Evolutionary conservation across 148 eudicot species (phyloP), one percentile per base, ranked within the genome.

Genomic region (Silene uniflora): DNA sequence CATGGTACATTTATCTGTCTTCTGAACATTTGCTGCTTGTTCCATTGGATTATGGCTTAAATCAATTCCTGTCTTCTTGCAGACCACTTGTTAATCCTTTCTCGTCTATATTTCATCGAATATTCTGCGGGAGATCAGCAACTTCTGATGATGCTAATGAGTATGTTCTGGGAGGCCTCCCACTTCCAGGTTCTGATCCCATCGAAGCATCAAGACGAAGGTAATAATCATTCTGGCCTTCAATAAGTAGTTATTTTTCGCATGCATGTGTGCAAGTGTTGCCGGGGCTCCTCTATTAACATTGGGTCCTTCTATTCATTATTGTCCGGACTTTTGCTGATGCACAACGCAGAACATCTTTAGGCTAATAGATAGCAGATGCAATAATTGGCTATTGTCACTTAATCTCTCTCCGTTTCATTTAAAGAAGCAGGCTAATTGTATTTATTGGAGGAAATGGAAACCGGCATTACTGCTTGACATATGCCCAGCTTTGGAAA

Each of bases 121-220:
- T 95, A 83, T 80, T 92, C 39, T 95, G 97, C 78, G 90, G 97
- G 82, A 84, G 93, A 83, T 84, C 89, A 55, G 85, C 86, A 69
- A 67, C 74, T 44, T 86, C 85, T 4, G 77, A 81, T 78, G 93
- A 92, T 22, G 80, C 80, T 22, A 77, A 77, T 44, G 93, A 86
- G 81, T 83, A 92, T 80, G 85, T 83, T 49, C 73, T 82, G 56
- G 94, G 92, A 74, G 88, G 86, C 59, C 73, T 84, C 59, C 81
- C 97, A 12, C 88, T 95, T 83, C 93, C 96, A 75, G 93, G 98
- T 77, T 92, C 97, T 81, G 97, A 92, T 77, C 86, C 98, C 11
- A 77, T 89, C 42, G 97, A 95, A 84, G 97, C 98, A 77, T 89
- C 98, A 69, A 87, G 97, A 82, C 88, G 98, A 78, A 95, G 98